Conservation (phyloP, 2,329 filamentous ascomycete genomes). For the Echinosphaeria canescens region DNA sequence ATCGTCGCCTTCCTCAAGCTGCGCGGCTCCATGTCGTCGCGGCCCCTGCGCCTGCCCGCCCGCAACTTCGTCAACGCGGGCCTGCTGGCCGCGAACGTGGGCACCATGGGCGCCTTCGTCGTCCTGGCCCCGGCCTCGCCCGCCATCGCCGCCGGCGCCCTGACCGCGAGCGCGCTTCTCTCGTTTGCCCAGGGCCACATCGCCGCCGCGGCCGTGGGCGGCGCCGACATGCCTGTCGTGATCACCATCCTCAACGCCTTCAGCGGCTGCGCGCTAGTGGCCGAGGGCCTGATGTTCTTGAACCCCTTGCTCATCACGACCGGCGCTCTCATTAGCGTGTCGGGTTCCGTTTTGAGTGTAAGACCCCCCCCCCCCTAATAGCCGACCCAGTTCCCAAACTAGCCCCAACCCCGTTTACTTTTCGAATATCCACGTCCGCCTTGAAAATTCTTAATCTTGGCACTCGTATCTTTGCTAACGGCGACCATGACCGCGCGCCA, state of each 20-base stretch:
- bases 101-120: slow-evolving; percentile 68
- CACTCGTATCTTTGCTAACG: too few relatives aligned
- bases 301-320: slow-evolving; percentile 72
- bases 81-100: slow-evolving; percentile 54
- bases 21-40: slow-evolving; percentile 61
- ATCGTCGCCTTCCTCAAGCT: slow-evolving; percentile 82
- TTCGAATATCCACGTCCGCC: slow-evolving; percentile 38
- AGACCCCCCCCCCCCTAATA: too few relatives aligned
- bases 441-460: not conserved
- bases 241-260: slow-evolving; percentile 85
- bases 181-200: slow-evolving; percentile 78
- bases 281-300: slow-evolving; percentile 81
- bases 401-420: too few relatives aligned
- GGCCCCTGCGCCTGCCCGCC: slow-evolving; percentile 49
- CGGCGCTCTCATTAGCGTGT: slow-evolving; percentile 72
- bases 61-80: slow-evolving; percentile 55
- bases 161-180: slow-evolving; percentile 54
- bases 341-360: slow-evolving; percentile 80
- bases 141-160: slow-evolving; percentile 54
- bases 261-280: slow-evolving; percentile 74
- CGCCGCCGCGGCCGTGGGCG: slow-evolving; percentile 72
- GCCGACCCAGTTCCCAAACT: too few relatives aligned
- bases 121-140: slow-evolving; percentile 65
- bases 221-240: slow-evolving; percentile 86
- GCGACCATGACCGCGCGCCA: too few relatives aligned